Conservation (phyloP, 768 basidiomycete genomes). For the Termitomyces sp. region DNA sequence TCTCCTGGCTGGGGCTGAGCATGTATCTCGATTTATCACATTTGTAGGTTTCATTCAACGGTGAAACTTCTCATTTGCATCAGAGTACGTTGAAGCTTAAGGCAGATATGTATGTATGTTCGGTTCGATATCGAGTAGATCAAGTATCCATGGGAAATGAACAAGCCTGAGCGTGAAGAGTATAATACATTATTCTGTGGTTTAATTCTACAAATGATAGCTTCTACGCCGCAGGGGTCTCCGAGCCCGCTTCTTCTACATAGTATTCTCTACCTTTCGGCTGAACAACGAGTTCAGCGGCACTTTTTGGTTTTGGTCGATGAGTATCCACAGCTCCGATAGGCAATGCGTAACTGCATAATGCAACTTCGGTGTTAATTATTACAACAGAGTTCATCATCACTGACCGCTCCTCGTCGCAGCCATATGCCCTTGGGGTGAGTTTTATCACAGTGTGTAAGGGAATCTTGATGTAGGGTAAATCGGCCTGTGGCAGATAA, state of each 20-base stretch:
- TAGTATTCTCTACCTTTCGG: slow-evolving; percentile 44
- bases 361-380: slow-evolving; percentile 1
- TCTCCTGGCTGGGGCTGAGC: neutral
- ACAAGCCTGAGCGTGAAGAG: neutral
- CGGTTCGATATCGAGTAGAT: neutral
- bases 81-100: neutral
- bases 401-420: slow-evolving; percentile 89
- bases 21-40: neutral
- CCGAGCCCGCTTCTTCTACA: slow-evolving; percentile 17
- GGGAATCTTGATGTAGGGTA: slow-evolving; percentile 98
- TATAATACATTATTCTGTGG: neutral
- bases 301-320: slow-evolving; percentile 56
- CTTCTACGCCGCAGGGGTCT: neutral
- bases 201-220: neutral
- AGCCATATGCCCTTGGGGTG: slow-evolving; percentile 97
- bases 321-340: slow-evolving; percentile 95
- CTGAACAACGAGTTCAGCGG: slow-evolving; percentile 26
- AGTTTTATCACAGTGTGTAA: slow-evolving; percentile 97
- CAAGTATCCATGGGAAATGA: neutral
- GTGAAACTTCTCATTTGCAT: neutral
- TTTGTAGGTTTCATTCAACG: neutral
- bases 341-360: slow-evolving; percentile 73
- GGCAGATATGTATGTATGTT: too few species aligned
- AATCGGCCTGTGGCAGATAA: slow-evolving; percentile 83
- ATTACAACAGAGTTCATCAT: neutral